These are phyloP conservation scores for Malus hybrid DNA, from an alignment of 331 rosid species.

Conservation along the genomic window DNA sequence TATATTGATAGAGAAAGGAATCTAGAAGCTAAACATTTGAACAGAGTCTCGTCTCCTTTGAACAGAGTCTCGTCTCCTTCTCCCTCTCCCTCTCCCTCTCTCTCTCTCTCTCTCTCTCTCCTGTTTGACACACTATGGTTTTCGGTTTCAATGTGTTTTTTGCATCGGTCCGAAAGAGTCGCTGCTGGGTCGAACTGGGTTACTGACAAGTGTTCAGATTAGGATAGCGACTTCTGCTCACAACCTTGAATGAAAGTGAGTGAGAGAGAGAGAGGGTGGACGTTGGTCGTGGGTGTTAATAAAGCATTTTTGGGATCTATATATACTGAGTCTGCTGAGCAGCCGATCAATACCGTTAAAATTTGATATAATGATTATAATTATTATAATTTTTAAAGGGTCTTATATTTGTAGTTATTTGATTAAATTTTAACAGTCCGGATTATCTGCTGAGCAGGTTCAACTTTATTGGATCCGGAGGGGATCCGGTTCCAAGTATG, in stretches of 20 bases:
- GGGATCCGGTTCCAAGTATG: not conserved
- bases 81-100: no score
- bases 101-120: not conserved
- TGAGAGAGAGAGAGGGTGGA: not conserved
- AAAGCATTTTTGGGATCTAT: not conserved
- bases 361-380: not conserved
- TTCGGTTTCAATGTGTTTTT: not conserved
- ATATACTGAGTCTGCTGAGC: not conserved
- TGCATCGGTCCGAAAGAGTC: slow-evolving; percentile 21
- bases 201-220: slow-evolving; percentile 25
- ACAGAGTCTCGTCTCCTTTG: not conserved
- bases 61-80: not conserved
- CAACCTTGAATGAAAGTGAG: slow-evolving; percentile 17
- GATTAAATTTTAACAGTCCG: no score
- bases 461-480: no score
- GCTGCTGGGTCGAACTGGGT: slow-evolving; percentile 16
- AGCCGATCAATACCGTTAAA: not conserved
- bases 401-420: no score
- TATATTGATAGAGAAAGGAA: not conserved
- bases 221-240: slow-evolving; percentile 44
- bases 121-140: not conserved
- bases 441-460: no score
- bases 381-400: no score
- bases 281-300: not conserved
- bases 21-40: slow-evolving; percentile 6